Percentiles rank a stretch among this genome's conserved stretches.
Conservation (phyloP, 1,284 basidiomycete species). For the Moesziomyces sp. region DNA sequence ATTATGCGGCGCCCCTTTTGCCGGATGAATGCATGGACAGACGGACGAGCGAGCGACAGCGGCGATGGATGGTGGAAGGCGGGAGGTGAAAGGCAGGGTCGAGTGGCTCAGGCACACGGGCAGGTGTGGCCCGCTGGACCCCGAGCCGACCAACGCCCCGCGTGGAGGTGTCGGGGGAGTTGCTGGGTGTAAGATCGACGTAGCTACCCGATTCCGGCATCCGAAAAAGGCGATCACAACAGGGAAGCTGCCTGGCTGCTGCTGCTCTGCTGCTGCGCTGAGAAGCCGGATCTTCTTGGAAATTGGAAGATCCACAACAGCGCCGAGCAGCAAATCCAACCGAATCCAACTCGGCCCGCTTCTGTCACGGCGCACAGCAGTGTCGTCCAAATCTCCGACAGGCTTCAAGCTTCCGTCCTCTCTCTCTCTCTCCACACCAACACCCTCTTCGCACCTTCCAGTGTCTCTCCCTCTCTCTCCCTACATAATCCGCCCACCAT, state of each 20-base stretch:
- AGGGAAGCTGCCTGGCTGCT: not conserved
- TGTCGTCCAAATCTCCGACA: too few species aligned
- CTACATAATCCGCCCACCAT: constrained; percentile 9
- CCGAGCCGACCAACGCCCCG: not conserved
- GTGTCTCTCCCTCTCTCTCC: not conserved
- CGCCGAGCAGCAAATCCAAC: too few species aligned
- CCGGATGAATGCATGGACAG: constrained; percentile 7
- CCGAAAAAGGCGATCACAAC: not conserved
- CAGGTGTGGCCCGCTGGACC: not conserved
- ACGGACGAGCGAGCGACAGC: not conserved
- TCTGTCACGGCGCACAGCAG: too few species aligned
- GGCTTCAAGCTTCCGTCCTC: not conserved
- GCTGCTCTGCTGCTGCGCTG: too few species aligned
- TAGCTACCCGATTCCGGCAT: not conserved
- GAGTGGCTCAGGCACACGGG: not conserved
- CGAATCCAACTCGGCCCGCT: too few species aligned
- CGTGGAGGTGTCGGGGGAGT: not conserved
- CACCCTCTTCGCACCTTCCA: not conserved
- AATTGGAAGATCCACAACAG: constrained; percentile 22
- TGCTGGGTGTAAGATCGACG: not conserved
- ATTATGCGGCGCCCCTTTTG: constrained; percentile 25
- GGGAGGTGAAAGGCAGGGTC: not conserved
- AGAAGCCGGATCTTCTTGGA: constrained; percentile 8
- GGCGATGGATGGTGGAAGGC: not conserved
- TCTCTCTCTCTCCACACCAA: too few species aligned